Evolutionary conservation across 1,139 yeast species (phyloP).

Genomic region (Pichia sp.): DNA sequence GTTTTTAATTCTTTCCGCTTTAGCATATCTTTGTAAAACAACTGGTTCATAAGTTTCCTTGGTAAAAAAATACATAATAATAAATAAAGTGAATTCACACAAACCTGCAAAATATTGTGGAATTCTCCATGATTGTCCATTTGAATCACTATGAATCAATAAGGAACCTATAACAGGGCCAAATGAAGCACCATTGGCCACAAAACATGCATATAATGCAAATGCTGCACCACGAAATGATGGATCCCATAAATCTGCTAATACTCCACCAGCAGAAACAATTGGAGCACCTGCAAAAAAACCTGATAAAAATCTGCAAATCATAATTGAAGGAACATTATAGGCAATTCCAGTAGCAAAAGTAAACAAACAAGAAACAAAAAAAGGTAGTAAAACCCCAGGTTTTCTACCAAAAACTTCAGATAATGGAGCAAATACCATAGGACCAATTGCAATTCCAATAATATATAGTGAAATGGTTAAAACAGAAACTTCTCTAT

Average conservation of each 20-base stretch:
- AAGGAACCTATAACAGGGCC: conserved; percentile 59
- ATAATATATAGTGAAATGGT: conserved; percentile 65
- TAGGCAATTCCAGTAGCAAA: conserved; percentile 54
- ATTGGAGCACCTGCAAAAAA: conserved; percentile 52
- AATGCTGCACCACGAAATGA: conserved; percentile 21
- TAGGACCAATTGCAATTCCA: conserved; percentile 68
- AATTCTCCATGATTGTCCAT: conserved; percentile 37
- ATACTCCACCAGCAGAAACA: conserved; percentile 54
- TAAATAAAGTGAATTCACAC: conserved; percentile 34
- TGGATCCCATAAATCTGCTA: conserved; percentile 46
- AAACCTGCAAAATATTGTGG: conserved; percentile 39
- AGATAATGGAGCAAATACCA: conserved; percentile 66
- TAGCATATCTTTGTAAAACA: conserved; percentile 42
- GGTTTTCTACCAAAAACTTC: conserved; percentile 66
- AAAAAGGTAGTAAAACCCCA: conserved; percentile 45
- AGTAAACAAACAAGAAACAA: conserved; percentile 50
- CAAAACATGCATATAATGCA: conserved; percentile 49
- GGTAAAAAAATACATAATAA: conserved; percentile 33
- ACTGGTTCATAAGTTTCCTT: conserved; percentile 49
- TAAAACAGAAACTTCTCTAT: conserved; percentile 52
- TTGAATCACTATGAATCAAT: conserved; percentile 35
- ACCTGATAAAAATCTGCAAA: conserved; percentile 49
- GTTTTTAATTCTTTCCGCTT: conserved; percentile 34
- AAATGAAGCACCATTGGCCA: conserved; percentile 52
- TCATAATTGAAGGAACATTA: conserved; percentile 47